Evolutionary conservation across 805 yeast genomes (phyloP), one percentile per base, ranked within the genome.

Genomic region (Metschnikowia cerradonensis): DNA sequence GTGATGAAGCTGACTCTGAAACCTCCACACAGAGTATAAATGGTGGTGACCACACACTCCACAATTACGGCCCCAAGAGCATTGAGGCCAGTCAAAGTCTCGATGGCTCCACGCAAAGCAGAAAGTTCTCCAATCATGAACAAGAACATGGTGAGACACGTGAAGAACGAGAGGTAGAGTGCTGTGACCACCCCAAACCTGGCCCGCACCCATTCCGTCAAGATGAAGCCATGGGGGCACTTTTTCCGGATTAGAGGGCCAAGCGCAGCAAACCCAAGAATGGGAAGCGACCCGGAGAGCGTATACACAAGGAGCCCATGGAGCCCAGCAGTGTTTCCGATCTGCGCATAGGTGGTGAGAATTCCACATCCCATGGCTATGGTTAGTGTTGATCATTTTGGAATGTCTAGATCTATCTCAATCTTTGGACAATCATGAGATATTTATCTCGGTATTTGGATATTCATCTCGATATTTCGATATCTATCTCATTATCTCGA

Each of bases 191-290:
- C 64, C 2, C 97, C 97, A 64, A 78, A 91, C 58, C 97, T 74
- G 43, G 80, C 81, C 62, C 88, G 80, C n/a, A 89, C 92, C 97
- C 97, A 91, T 65, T 91, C 96, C 4, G 96, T 90, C 58, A 91
- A 71, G 26, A 91, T 90, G 65, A 91, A 91, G 2, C 97, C 97
- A 7, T 88, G 81, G 0, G 97, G 97, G 59, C 96, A 88, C 58
- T 79, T 78, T 52, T 73, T 78, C 56, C 96, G 76, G 52, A 91
- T 84, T 8, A 82, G 64, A 1, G 97, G 97, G 0, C 97, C 97
- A 52, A 88, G 69, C 48, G 79, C 78, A 0, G 94, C 88, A 73
- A 91, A 91, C n/a, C 88, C 67, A 53, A 88, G 75, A 69, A 91
- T 84, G 3, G 97, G 97, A 44, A 91, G 66, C 1, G 96, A 85